Conservation (phyloP, 1,284 basidiomycete genomes). For the Marasmius tenuissimus region DNA sequence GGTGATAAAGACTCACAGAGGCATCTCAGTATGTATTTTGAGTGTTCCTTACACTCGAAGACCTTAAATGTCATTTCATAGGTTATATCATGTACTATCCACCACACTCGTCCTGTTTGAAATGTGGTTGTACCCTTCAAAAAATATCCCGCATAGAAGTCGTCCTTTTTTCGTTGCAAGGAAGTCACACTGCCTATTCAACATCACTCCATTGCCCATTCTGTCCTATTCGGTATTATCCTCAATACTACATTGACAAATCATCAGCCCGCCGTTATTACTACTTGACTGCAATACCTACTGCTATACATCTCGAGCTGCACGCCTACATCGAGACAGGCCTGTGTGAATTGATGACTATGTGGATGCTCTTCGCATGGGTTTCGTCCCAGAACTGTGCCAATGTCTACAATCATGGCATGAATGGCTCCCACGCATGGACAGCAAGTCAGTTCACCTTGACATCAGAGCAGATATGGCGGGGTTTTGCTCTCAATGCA, state of each 20-base stretch:
- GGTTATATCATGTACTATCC: not conserved
- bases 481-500: not conserved
- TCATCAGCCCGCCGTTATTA: not conserved
- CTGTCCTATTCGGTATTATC: not conserved
- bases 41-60: not conserved
- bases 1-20: not conserved
- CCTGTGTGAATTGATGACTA: conserved; percentile 17
- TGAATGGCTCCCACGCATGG: not conserved
- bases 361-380: conserved; percentile 16
- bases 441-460: not conserved
- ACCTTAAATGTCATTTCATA: not conserved
- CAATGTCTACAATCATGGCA: conserved; percentile 2
- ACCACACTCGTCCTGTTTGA: not conserved
- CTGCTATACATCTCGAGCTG: conserved; percentile 14
- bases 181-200: not conserved
- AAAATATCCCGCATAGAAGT: not conserved
- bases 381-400: conserved; percentile 3
- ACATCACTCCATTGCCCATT: not conserved
- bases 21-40: not conserved
- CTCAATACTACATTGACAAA: not conserved
- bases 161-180: not conserved
- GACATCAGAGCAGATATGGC: not conserved
- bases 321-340: conserved; percentile 12
- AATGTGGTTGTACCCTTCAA: not conserved
- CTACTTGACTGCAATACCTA: not conserved